phyloP scores from a whole-genome alignment of 495 filamentous ascomycete species.

The Astrothelium macrocarpum region DNA sequence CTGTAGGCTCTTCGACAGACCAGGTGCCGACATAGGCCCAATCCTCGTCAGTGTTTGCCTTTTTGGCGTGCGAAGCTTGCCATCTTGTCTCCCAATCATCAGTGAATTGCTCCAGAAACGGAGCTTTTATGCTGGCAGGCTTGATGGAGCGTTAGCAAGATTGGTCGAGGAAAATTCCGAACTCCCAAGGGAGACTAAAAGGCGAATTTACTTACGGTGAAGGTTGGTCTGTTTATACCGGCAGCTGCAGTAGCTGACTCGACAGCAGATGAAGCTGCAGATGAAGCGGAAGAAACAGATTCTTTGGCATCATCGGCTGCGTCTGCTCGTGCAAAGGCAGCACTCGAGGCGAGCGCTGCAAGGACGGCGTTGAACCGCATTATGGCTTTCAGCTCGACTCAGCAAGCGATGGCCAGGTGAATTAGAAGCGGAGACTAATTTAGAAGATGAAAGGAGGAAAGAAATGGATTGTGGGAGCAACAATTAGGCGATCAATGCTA shows the following conservation, averaged over 20 bases:
- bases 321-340: conserved; percentile 29
- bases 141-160: conserved; percentile 31
- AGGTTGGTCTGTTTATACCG: conserved; percentile 59
- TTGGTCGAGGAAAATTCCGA: conserved; percentile 20
- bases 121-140: conserved; percentile 80
- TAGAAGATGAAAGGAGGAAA: background rate
- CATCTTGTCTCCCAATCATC: conserved; percentile 78
- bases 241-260: conserved; percentile 49
- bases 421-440: background rate
- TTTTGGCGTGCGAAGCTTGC: conserved; percentile 93
- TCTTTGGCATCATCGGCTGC: conserved; percentile 23
- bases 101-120: conserved; percentile 98
- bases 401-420: conserved; percentile 2
- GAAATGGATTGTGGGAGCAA: background rate
- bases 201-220: conserved; percentile 60
- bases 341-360: conserved; percentile 27
- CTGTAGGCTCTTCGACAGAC: conserved; percentile 88
- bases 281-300: conserved; percentile 15
- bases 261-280: conserved; percentile 24
- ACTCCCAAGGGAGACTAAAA: conserved; percentile 8
- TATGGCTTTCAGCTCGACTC: conserved; percentile 12
- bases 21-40: conserved; percentile 98
- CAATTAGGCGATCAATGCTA: background rate
- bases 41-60: conserved; percentile 84
- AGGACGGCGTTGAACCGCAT: conserved; percentile 32